Base-by-base conservation (phyloP, 2,329 filamentous ascomycete genomes). In the Geoglossum cookeanum region DNA sequence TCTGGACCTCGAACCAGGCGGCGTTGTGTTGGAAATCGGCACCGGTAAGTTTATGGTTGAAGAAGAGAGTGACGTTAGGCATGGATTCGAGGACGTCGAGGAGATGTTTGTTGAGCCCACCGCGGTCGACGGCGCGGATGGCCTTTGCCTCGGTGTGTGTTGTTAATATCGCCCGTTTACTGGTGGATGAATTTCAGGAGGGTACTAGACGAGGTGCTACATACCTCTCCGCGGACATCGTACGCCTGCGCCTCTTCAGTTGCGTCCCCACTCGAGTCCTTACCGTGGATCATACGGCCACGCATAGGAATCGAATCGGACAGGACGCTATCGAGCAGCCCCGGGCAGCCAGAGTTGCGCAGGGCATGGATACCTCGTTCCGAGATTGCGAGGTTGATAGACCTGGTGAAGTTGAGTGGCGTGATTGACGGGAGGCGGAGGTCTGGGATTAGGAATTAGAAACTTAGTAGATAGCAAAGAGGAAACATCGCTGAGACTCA, bases 381-480 rank as follows among this genome's bases (percentile, higher is more conserved):
- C 0, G 92, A 97, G 0, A 98, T 75, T 27, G 92, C 91, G 57
- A 98, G 73, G 67, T 98, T 98, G 74, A 98, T 98, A n/a, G 92
- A 97, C 69, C 89, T 94, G 60, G 90, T 94, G 67, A 96, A 96
- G 70, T 96, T 96, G 60, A 97, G 76, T 2, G 91, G 90, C 33
- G 83, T 81, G 0, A 87, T 95, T 1, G 80, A 78, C 1, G 85
- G 83, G 67, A 94, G 83, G 45, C 92, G 83, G 54, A 97, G 81
- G 72, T 98, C 92, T 97, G 55, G 27, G 2, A 44, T 7, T 45
- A 37, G 30, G 49, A 37, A 1, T 51, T 35, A 59, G 49, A 27
- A 37, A 60, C 65, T 55, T 29, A 3, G 22, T 55, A 37, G 13
- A 27, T 7, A 30, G 32, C 27, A 42, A 17, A 35, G 29, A 37